Conservation (phyloP, 495 filamentous ascomycete species). For the Chaetomidium leptoderma region DNA sequence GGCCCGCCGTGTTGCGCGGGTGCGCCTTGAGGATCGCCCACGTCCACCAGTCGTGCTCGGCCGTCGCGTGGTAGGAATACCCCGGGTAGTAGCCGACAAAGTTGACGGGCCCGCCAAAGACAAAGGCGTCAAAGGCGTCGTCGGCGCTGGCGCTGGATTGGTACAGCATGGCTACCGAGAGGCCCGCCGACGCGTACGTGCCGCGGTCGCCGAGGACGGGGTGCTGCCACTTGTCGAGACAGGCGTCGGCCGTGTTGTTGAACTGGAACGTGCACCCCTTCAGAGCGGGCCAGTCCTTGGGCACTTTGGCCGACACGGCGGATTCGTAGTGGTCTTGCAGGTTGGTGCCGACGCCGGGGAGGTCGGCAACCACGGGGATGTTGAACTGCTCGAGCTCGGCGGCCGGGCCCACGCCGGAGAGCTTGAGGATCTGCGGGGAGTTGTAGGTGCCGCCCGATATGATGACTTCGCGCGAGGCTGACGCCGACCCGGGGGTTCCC, state of each 20-base stretch:
- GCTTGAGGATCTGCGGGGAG: constrained; percentile 60
- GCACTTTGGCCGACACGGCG: constrained; percentile 43
- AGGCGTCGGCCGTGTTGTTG: constrained; percentile 43
- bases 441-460: constrained; percentile 58
- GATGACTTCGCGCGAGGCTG: constrained; percentile 58
- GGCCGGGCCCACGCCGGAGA: constrained; percentile 56
- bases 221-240: constrained; percentile 45
- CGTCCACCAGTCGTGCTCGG: constrained; percentile 39
- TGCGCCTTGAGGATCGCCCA: constrained; percentile 53
- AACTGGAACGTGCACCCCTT: constrained; percentile 46
- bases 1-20: constrained; percentile 49
- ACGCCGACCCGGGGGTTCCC: constrained; percentile 44
- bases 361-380: constrained; percentile 51
- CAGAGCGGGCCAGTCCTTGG: constrained; percentile 41
- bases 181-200: constrained; percentile 47
- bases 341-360: constrained; percentile 62
- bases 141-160: constrained; percentile 39
- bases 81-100: constrained; percentile 53
- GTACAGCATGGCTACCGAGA: constrained; percentile 45
- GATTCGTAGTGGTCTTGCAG: constrained; percentile 62
- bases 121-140: constrained; percentile 47
- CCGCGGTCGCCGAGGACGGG: constrained; percentile 39
- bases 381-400: constrained; percentile 43
- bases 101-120: constrained; percentile 50
- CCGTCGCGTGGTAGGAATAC: constrained; percentile 30